Evolutionary conservation across 2,329 filamentous ascomycete species (phyloP), one percentile per base, ranked within the genome.

Genomic region (Colletotrichum sp.): DNA sequence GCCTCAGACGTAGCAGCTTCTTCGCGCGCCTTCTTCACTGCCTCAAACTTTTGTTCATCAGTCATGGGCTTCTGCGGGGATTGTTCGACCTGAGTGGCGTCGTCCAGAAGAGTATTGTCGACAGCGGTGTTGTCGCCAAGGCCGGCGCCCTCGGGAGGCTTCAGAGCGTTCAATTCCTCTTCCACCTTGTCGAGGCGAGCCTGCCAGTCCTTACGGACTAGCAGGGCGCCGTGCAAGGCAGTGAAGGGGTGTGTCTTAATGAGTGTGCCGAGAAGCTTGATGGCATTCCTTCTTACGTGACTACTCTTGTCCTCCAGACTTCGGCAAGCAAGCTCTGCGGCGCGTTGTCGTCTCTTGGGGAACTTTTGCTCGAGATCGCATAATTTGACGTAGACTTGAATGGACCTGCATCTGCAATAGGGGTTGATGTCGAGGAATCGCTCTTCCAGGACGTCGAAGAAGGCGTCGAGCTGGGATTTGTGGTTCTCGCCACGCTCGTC

Each of bases 301-400:
- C 97, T 99, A 86, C 96, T 98, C 89, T 98, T 98, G 86, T 99
- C 97, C 83, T 98, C 95, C 4, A 99, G 88, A 83, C 96, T 98
- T 79, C 95, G 92, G 72, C 94, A 93, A 2, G 97, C 96, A 30
- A 98, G 88, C 82, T 98, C 95, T 3, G 96, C 94, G 6, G 94
- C 96, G 81, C 91, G 94, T 83, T 98, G 96, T 76, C 97, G 91
- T 71, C 96, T 91, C 85, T 98, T 98, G 48, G 96, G 95, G 80
- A 97, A 98, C 83, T 98, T 98, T 78, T 96, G 95, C 62, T 98
- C 95, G n/a, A 98, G 89, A 73, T 98, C 96, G 80, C 96, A 98
- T 15, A 99, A 90, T 82, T 93, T 96, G 85, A 95, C 91, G 81
- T 97, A 98, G 5, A 98, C 97, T 82, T 99, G 97, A 76, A 99